phyloP scores from a whole-genome alignment of 768 basidiomycete species.

The Suillus ampliporus region DNA sequence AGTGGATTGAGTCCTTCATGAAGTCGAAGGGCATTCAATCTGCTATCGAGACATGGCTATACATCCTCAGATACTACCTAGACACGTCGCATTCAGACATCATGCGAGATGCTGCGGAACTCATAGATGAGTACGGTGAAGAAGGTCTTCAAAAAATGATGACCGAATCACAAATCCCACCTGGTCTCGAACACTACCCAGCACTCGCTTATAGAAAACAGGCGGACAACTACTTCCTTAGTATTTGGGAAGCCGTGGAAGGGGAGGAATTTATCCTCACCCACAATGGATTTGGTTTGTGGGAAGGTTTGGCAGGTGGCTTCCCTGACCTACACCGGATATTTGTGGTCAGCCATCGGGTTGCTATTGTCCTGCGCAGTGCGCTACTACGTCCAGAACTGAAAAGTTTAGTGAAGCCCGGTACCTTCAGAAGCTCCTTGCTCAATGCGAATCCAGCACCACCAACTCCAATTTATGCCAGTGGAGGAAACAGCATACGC shows the following conservation, averaged over 20 bases:
- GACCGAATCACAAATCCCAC: slow-evolving; percentile 2
- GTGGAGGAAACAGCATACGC: neutral
- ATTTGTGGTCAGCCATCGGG: slow-evolving; percentile 41
- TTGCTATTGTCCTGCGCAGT: slow-evolving; percentile 37
- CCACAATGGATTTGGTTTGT: slow-evolving; percentile 38
- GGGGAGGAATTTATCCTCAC: slow-evolving; percentile 41
- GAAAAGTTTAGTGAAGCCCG: no score
- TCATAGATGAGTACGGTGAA: slow-evolving; percentile 3
- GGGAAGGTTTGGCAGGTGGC: slow-evolving; percentile 40
- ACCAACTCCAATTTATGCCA: slow-evolving; percentile 10
- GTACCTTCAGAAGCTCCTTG: neutral
- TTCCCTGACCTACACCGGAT: slow-evolving; percentile 33
- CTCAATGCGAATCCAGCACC: slow-evolving; percentile 5
- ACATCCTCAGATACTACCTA: slow-evolving; percentile 38
- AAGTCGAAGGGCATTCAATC: slow-evolving; percentile 24
- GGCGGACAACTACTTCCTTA: slow-evolving; percentile 36
- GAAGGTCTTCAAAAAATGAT: neutral
- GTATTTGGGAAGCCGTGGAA: slow-evolving; percentile 42
- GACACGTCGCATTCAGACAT: slow-evolving; percentile 33
- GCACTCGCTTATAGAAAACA: slow-evolving; percentile 32
- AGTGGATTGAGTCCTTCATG: slow-evolving; percentile 34
- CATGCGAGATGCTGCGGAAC: slow-evolving; percentile 9
- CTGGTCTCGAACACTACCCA: slow-evolving; percentile 23
- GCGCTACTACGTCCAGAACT: slow-evolving; percentile 21
- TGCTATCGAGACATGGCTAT: slow-evolving; percentile 36